phyloP scores from a whole-genome alignment of 129 eudicot species.

The Sambucus nigra region DNA sequence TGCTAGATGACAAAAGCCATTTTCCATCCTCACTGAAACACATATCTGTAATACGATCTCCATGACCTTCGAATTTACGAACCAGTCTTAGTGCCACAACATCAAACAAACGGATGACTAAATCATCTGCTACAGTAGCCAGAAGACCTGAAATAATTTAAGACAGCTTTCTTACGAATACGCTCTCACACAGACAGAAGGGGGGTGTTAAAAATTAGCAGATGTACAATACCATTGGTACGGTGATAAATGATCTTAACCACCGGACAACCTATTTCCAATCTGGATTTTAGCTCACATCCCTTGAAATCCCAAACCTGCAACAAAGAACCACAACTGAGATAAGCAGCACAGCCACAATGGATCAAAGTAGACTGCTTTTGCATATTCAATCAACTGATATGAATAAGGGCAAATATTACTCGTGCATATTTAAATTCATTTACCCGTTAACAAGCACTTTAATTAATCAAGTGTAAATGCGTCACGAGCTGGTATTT shows the following conservation, averaged over 20 bases:
- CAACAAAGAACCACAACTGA: constrained; percentile 6
- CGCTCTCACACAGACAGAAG: neutral
- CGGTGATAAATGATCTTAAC: constrained; percentile 85
- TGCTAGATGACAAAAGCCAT: constrained; percentile 95
- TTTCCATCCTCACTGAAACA: constrained; percentile 99
- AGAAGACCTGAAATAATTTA: constrained; percentile 47
- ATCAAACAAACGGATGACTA: constrained; percentile 83
- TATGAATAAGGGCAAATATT: too few relatives aligned
- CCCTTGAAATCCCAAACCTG: constrained; percentile 88
- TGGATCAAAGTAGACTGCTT: neutral
- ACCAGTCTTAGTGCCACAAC: constrained; percentile 80
- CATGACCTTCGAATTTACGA: constrained; percentile 87
- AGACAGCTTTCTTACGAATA: neutral
- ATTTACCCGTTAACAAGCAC: too few relatives aligned
- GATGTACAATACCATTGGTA: constrained; percentile 40
- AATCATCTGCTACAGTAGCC: constrained; percentile 90
- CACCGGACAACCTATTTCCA: constrained; percentile 70
- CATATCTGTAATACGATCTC: constrained; percentile 77
- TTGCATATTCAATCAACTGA: too few relatives aligned
- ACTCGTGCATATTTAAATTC: too few relatives aligned
- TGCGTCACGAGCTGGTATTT: too few relatives aligned
- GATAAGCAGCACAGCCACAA: neutral
- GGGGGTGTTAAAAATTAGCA: neutral
- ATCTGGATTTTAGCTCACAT: constrained; percentile 61
- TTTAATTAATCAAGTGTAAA: too few relatives aligned